A percentile compares a stretch with the other conserved stretches of the same genome.
Conservation (phyloP, 192 early-diverging fungal genomes). For the Podochytrium sp. region DNA sequence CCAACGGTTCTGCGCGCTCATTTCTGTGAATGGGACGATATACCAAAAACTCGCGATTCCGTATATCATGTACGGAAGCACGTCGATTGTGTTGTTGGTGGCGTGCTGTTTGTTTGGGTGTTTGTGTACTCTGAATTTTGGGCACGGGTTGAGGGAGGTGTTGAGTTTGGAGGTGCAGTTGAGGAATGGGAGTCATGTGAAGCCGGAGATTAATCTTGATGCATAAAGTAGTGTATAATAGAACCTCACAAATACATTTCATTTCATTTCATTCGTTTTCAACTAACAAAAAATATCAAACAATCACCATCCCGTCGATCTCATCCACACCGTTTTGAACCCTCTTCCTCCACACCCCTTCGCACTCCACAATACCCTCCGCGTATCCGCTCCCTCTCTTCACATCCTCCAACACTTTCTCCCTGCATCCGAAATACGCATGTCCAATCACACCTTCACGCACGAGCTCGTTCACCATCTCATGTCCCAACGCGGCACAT, state of each 20-base stretch:
- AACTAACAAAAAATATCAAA: too few species aligned
- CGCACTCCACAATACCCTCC: conserved; percentile 23
- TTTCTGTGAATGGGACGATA: too few species aligned
- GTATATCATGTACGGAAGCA: not conserved
- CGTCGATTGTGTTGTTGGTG: not conserved
- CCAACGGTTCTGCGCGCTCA: not conserved
- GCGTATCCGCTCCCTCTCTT: conserved; percentile 13
- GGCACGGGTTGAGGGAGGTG: not conserved
- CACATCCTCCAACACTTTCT: conserved; percentile 11
- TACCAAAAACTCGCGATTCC: not conserved
- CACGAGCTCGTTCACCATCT: not conserved
- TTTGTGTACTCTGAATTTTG: not conserved
- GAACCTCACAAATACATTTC: too few species aligned
- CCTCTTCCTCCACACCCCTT: conserved; percentile 15
- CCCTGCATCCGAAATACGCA: conserved; percentile 35
- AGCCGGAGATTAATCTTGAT: not conserved
- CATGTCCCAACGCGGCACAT: conserved; percentile 34
- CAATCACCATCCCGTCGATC: conserved; percentile 12
- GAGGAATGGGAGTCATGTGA: not conserved
- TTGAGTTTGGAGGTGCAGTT: not conserved
- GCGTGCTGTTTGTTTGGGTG: not conserved
- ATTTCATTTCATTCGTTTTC: too few species aligned
- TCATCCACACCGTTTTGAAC: not conserved
- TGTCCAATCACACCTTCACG: conserved; percentile 19
- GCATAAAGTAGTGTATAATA: too few species aligned